Base-by-base conservation (phyloP, 2,329 filamentous ascomycete species). In the Triangularia setosa region DNA sequence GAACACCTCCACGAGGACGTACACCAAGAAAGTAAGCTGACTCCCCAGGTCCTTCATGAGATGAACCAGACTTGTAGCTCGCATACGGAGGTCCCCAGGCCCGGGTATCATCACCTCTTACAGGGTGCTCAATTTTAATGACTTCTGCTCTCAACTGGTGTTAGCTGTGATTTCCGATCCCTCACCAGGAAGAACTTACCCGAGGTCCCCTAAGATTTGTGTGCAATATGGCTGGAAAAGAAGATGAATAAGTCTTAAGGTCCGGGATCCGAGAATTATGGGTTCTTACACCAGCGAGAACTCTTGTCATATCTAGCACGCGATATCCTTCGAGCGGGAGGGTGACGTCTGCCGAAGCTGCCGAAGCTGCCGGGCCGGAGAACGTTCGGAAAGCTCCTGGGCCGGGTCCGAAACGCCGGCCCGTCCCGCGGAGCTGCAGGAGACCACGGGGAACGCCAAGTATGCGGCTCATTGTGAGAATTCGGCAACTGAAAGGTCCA, bases 51-150 rank as follows among this genome's bases (percentile, higher is more conserved):
- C 92, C 90, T 76, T 87, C 70, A 71, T 81, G 75, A 70, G 80
- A 74, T 16, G 86, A 84, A 3, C 81, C 85, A 30, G 86, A 75
- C 67, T 83, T 85, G 75, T 96, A 96, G 60, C 86, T 81, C 7
- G 95, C 95, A 75, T 95, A 99, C 1, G 95, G 95, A 24, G 95
- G 95, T 0, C 95, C 95, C 95, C 95, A 99, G 59, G 93, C 93
- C 72, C 95, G 83, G 9, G 95, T 99, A 75, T 99, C 95, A 75
- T 99, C 95, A 40, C 92, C 95, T 64, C 92, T 85, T 4, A 87
- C 87, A 3, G 95, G 95, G 77, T 99, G 95, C 78, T 99, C 95
- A 67, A 99, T 86, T 78, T 99, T 99, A 79, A 99, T 97, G 30
- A 99, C 88, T 76, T 99, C 94, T 69, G 95, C 95, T 68, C 93